phyloP scores from a whole-genome alignment of 805 yeast genomes.

The Ogataea salicorniae region DNA sequence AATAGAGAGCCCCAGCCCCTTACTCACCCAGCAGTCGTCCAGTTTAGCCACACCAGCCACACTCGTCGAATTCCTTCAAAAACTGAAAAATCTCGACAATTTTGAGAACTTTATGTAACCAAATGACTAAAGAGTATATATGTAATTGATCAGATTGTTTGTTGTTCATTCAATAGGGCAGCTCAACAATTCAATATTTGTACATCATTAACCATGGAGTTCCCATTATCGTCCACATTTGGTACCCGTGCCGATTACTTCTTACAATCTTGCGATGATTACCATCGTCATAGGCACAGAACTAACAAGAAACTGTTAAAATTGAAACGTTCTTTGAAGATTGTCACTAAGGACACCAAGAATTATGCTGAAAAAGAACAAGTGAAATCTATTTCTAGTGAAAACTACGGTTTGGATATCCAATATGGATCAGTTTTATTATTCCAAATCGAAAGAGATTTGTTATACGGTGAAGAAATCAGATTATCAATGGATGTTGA shows the following conservation, averaged over 20 bases:
- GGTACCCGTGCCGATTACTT: constrained; percentile 60
- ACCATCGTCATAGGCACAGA: constrained; percentile 58
- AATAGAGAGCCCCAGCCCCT: no score
- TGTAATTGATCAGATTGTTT: constrained; percentile 3
- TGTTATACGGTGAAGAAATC: constrained; percentile 62
- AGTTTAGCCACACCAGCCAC: no score
- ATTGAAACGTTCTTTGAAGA: constrained; percentile 57
- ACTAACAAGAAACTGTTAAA: constrained; percentile 55
- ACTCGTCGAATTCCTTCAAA: not conserved
- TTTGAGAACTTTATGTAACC: no score
- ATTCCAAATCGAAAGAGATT: constrained; percentile 71
- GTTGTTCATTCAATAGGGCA: not conserved
- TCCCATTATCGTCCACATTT: constrained; percentile 41
- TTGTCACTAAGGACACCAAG: constrained; percentile 65
- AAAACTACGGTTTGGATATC: constrained; percentile 45
- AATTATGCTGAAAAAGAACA: constrained; percentile 48
- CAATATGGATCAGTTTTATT: constrained; percentile 56
- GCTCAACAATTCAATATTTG: no score
- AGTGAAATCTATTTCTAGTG: constrained; percentile 40
- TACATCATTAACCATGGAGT: constrained; percentile 31
- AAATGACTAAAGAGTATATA: no score
- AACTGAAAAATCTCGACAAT: no score
- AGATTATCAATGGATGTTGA: constrained; percentile 50
- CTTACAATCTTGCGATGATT: constrained; percentile 66
- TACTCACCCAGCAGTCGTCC: no score